These are phyloP conservation scores for Haematococcus lacustris DNA, from an alignment of 139 green algal species.

Conservation along the genomic window DNA sequence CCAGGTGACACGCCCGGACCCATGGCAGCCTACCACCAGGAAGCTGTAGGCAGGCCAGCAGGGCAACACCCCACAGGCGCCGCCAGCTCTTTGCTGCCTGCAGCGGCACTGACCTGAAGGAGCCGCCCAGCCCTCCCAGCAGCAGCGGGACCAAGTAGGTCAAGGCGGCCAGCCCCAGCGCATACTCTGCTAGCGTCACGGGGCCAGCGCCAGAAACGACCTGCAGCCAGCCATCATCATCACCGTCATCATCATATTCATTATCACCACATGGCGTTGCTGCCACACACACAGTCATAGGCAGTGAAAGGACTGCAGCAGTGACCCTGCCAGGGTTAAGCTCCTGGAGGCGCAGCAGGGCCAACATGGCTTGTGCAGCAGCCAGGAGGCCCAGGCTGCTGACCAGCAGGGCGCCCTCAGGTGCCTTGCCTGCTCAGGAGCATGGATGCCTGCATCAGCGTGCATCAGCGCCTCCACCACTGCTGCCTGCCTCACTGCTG, in stretches of 20 bases:
- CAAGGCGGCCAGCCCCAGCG: slow-evolving; percentile 7
- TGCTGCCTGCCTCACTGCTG: not conserved
- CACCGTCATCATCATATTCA: not conserved
- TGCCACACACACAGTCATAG: not conserved
- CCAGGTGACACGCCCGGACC: not conserved
- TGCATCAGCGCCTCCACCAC: not conserved
- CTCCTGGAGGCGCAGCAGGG: not conserved
- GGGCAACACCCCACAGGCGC: not conserved
- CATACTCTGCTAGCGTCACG: slow-evolving; percentile 59
- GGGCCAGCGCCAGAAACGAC: slow-evolving; percentile 52
- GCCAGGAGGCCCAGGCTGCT: not conserved
- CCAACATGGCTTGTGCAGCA: not conserved
- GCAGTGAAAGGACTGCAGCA: not conserved
- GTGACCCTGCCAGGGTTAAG: not conserved
- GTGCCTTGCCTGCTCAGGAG: not conserved
- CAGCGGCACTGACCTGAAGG: slow-evolving; percentile 12
- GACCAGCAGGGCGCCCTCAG: not conserved
- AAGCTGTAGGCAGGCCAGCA: not conserved
- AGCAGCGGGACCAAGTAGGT: slow-evolving; percentile 36
- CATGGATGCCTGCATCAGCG: too few species aligned
- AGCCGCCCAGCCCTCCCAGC: slow-evolving; percentile 20
- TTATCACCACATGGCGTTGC: not conserved
- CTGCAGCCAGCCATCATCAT: not conserved
- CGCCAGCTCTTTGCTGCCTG: not conserved
- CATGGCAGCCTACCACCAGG: not conserved